Evolutionary conservation across 768 basidiomycete species (phyloP).

Genomic region (Tephrocybe sp.): DNA sequence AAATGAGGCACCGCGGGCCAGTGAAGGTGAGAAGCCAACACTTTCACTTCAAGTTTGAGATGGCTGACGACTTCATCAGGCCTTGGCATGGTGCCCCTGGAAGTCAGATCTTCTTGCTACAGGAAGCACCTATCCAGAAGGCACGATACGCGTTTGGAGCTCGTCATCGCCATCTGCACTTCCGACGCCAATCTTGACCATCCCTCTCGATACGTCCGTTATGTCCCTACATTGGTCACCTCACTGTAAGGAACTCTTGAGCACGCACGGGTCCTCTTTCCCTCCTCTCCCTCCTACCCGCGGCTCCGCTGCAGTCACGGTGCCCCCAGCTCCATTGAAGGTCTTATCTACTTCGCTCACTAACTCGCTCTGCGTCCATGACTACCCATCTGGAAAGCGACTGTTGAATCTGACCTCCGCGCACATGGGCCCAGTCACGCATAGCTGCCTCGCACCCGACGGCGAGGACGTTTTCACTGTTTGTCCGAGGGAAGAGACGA

Average conservation of each 20-base stretch:
- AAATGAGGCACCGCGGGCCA: slow-evolving; percentile 69
- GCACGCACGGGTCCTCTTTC: slow-evolving; percentile 73
- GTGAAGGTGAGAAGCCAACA: slow-evolving; percentile 39
- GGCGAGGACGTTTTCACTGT: slow-evolving; percentile 66
- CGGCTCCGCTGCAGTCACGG: neutral
- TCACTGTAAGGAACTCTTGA: slow-evolving; percentile 85
- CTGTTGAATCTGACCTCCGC: slow-evolving; percentile 55
- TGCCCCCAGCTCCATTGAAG: slow-evolving; percentile 49
- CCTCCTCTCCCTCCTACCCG: slow-evolving; percentile 41
- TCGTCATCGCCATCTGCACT: slow-evolving; percentile 35
- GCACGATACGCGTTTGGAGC: slow-evolving; percentile 71
- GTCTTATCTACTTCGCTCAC: slow-evolving; percentile 53
- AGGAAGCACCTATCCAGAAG: slow-evolving; percentile 77
- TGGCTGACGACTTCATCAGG: slow-evolving; percentile 38
- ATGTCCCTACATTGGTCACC: slow-evolving; percentile 77
- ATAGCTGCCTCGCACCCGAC: slow-evolving; percentile 63
- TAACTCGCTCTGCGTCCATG: slow-evolving; percentile 69
- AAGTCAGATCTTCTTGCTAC: slow-evolving; percentile 72
- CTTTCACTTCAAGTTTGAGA: neutral
- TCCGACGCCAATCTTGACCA: slow-evolving; percentile 50
- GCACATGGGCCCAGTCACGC: slow-evolving; percentile 54
- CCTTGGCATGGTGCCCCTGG: slow-evolving; percentile 89
- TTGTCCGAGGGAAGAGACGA: slow-evolving; percentile 62
- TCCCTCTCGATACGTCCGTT: slow-evolving; percentile 75
- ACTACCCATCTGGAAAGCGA: slow-evolving; percentile 62